Conservation (phyloP, 169 alveolate species). For the Cryptosporidium baileyi region DNA sequence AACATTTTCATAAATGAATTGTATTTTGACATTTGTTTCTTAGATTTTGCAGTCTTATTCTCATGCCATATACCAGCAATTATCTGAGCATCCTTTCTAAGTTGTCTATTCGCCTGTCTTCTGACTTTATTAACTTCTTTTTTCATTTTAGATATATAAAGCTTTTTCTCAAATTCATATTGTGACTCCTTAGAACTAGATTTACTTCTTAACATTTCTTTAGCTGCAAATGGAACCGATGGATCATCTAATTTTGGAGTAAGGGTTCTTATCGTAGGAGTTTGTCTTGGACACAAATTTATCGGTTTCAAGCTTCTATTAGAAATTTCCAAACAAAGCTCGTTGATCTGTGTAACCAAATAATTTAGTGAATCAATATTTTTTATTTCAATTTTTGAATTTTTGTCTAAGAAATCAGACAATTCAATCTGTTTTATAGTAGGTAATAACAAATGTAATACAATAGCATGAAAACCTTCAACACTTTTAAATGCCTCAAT, state of each 20-base stretch:
- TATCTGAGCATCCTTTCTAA: constrained; percentile 51
- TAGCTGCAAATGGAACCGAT: constrained; percentile 64
- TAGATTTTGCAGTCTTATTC: background rate
- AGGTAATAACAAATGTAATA: constrained; percentile 11
- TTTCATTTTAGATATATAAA: constrained; percentile 13
- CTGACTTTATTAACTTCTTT: constrained; percentile 59
- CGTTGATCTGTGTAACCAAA: background rate
- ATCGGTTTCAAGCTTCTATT: constrained; percentile 25
- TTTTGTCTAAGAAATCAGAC: background rate
- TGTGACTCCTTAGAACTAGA: constrained; percentile 33
- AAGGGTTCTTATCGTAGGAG: constrained; percentile 28
- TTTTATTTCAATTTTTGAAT: background rate
- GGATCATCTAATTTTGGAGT: constrained; percentile 60
- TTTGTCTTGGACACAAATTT: constrained; percentile 33
- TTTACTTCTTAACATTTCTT: constrained; percentile 21
- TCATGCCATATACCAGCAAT: constrained; percentile 20
- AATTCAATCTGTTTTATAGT: background rate
- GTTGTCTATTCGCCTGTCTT: constrained; percentile 68
- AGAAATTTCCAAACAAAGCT: background rate
- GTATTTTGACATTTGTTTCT: background rate
- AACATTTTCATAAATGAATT: constrained; percentile 67
- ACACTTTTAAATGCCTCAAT: background rate
- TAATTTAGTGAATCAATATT: background rate
- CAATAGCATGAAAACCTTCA: constrained; percentile 6
- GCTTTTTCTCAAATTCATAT: constrained; percentile 35